A percentile compares a stretch with the other conserved stretches of the same genome.
Evolutionary conservation across 1,284 basidiomycete species (phyloP).

Genomic region (Naganishia cerealis): DNA sequence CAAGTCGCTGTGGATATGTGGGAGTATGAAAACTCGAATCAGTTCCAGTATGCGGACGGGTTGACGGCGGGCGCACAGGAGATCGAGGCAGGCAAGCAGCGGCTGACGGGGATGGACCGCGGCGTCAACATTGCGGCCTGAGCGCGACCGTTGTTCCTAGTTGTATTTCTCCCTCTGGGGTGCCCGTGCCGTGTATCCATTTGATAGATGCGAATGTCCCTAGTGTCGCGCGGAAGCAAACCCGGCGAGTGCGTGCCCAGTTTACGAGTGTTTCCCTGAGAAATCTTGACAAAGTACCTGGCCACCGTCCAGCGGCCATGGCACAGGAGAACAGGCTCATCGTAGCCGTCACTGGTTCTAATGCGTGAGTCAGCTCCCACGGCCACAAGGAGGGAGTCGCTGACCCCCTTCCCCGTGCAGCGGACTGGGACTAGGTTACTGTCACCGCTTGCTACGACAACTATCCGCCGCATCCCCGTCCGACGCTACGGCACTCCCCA

Average conservation of each 20-base stretch:
- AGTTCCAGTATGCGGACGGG: conserved; percentile 79
- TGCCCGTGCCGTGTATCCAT: too few relatives aligned
- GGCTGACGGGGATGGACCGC: conserved; percentile 54
- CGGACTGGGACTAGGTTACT: conserved; percentile 80
- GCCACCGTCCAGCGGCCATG: too few relatives aligned
- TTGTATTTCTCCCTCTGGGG: background rate
- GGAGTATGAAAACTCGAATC: conserved; percentile 88
- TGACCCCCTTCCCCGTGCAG: conserved; percentile 53
- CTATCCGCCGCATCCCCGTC: conserved; percentile 56
- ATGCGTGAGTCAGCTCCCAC: conserved; percentile 57
- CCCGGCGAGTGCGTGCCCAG: too few relatives aligned
- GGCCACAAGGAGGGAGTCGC: background rate
- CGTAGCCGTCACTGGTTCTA: conserved; percentile 68
- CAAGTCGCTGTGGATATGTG: conserved; percentile 96
- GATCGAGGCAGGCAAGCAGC: conserved; percentile 10
- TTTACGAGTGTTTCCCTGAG: too few relatives aligned
- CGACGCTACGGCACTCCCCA: conserved; percentile 38
- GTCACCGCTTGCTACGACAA: conserved; percentile 73
- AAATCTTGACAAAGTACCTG: too few relatives aligned
- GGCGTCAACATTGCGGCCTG: conserved; percentile 42
- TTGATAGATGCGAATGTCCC: too few relatives aligned
- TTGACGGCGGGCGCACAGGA: conserved; percentile 41
- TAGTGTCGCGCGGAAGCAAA: too few relatives aligned
- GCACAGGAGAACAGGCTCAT: conserved; percentile 49
- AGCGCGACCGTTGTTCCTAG: background rate